A percentile compares a stretch with the other conserved stretches of the same genome.
Conservation (phyloP, 768 basidiomycete species). For the Rhodotorula paludigena region DNA sequence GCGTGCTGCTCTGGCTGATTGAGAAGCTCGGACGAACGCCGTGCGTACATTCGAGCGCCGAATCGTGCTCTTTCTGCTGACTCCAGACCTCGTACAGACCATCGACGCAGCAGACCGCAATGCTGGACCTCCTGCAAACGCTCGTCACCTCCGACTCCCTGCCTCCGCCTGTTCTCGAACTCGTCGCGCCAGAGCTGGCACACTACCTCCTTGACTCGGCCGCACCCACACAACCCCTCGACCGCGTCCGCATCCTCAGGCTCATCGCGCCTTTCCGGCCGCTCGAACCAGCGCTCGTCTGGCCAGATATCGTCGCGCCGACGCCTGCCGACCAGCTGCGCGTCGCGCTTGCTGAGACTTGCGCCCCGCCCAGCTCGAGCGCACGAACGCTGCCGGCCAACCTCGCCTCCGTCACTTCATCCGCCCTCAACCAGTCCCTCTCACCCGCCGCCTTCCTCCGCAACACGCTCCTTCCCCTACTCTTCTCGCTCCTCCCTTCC, state of each 20-base stretch:
- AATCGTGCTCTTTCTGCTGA: background rate
- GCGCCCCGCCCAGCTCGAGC: no score
- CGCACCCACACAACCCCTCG: background rate
- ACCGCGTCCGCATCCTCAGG: background rate
- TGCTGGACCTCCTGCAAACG: conserved; percentile 32
- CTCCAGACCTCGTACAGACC: background rate
- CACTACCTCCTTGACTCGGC: background rate
- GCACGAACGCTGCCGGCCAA: background rate
- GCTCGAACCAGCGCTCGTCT: background rate
- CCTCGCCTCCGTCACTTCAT: no score
- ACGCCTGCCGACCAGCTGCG: background rate
- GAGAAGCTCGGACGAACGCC: conserved; percentile 45
- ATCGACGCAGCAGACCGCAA: background rate
- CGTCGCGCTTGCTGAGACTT: no score
- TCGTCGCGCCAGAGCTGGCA: conserved; percentile 11
- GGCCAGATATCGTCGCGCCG: background rate
- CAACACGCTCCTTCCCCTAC: background rate
- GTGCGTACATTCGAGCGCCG: no score
- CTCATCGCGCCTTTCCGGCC: conserved; percentile 5
- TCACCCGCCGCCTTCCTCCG: background rate
- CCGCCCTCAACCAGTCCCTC: background rate
- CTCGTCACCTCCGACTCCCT: conserved; percentile 26
- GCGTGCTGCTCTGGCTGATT: conserved; percentile 47
- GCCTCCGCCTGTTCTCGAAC: conserved; percentile 20
- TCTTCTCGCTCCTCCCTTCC: background rate